Conservation (phyloP, 2,329 filamentous ascomycete species). For the Nannizzia gypsea region DNA sequence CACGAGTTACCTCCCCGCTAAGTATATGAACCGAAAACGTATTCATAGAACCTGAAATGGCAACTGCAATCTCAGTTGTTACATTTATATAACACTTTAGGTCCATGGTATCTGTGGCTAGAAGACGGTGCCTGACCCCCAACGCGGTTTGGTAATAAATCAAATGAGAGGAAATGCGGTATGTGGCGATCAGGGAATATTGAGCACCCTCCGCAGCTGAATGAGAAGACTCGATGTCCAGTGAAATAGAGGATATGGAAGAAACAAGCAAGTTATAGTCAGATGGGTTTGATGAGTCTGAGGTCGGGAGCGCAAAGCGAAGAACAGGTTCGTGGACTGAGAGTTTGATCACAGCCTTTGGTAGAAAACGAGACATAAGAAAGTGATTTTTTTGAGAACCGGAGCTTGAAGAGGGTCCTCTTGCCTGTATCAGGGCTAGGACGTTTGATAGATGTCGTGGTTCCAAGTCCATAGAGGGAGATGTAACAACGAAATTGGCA, state of each 20-base stretch:
- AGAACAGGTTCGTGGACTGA: slow-evolving; percentile 94
- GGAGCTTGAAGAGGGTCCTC: slow-evolving; percentile 29
- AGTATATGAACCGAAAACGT: slow-evolving; percentile 85
- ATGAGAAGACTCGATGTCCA: slow-evolving; percentile 94
- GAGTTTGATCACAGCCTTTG: slow-evolving; percentile 88
- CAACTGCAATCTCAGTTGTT: slow-evolving; percentile 71
- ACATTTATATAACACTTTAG: slow-evolving; percentile 75
- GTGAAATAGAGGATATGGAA: slow-evolving; percentile 80
- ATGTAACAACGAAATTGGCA: slow-evolving; percentile 91
- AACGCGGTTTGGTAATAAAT: slow-evolving; percentile 88
- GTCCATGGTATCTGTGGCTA: slow-evolving; percentile 80
- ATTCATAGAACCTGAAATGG: slow-evolving; percentile 66
- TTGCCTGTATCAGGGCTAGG: slow-evolving; percentile 58
- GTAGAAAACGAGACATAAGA: slow-evolving; percentile 78
- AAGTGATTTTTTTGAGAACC: slow-evolving; percentile 44
- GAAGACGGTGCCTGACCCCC: slow-evolving; percentile 70
- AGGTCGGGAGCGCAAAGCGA: slow-evolving; percentile 73
- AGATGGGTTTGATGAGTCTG: slow-evolving; percentile 50
- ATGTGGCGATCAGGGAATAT: slow-evolving; percentile 72
- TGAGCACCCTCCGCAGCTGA: slow-evolving; percentile 70
- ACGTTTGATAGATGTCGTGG: slow-evolving; percentile 82
- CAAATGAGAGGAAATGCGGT: slow-evolving; percentile 73
- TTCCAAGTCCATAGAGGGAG: slow-evolving; percentile 84
- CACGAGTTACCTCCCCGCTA: slow-evolving; percentile 82
- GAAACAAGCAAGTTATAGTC: slow-evolving; percentile 95